These are phyloP conservation scores for Blastobotrys americana DNA, from an alignment of 805 yeast genomes.

Conservation along the genomic window DNA sequence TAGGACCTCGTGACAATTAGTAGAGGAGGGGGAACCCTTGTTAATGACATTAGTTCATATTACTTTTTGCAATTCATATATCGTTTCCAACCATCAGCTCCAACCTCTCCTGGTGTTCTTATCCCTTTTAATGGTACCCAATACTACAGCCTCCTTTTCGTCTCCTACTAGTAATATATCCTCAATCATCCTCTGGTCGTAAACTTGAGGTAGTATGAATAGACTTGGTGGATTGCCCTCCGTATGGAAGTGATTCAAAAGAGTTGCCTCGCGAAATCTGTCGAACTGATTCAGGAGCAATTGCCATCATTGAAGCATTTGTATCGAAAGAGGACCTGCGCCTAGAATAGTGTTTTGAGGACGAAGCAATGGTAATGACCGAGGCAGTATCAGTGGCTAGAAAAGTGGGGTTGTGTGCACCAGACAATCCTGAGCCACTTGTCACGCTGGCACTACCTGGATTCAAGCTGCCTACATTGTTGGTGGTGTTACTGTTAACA, in stretches of 20 bases:
- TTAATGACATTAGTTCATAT: too few relatives aligned
- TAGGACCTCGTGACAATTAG: too few relatives aligned
- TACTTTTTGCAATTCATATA: too few relatives aligned
- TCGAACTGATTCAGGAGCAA: conserved; percentile 28
- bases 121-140: too few relatives aligned
- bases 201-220: background rate
- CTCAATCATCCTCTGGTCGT: background rate
- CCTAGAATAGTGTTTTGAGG: conserved; percentile 25
- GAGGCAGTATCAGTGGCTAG: conserved; percentile 27
- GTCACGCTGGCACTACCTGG: conserved; percentile 8
- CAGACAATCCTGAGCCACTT: conserved; percentile 9
- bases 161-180: too few relatives aligned
- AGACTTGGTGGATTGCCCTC: background rate
- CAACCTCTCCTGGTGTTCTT: too few relatives aligned
- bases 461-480: conserved; percentile 13
- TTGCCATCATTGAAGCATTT: conserved; percentile 32
- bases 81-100: too few relatives aligned
- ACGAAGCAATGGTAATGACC: conserved; percentile 32
- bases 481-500: conserved; percentile 6
- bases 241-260: conserved; percentile 5
- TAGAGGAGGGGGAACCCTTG: too few relatives aligned
- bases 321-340: conserved; percentile 32
- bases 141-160: too few relatives aligned
- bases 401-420: conserved; percentile 6
- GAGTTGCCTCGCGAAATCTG: conserved; percentile 17